Evolutionary conservation across 1,284 basidiomycete species (phyloP), one percentile per base, ranked within the genome.

Genomic region (Apiotrichum sp.): DNA sequence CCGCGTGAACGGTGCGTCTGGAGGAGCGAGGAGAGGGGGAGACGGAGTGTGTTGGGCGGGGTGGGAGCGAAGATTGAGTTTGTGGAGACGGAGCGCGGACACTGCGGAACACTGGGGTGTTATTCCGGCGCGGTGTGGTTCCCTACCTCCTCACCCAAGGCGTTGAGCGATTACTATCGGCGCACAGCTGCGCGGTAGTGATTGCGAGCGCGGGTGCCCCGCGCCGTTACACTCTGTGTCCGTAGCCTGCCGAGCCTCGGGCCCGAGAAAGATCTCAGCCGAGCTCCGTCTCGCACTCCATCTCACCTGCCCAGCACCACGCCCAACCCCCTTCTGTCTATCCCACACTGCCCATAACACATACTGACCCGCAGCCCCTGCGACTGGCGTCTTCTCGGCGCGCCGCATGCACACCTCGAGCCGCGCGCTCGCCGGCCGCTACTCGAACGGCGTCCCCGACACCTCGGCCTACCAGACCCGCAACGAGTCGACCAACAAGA

Each of bases 391-490:
- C 60, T 75, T 78, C 66, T 79, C 80, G 76, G 22, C 42, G 34
- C 84, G 84, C 65, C 67, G 69, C 66, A 62, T 79, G 62, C 72
- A 72, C 62, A 88, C 89, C 69, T 75, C 71, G 60, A 44, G 65
- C 80, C 82, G 55, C 77, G 79, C 63, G 77, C 77, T 66, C 58
- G 62, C 66, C 56, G 57, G 63, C 59, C 58, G 65, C 61, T 57
- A 62, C 47, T 63, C 72, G 57, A 74, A 85, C 53, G 80, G 89
- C 63, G 89, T 96, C 31, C 95, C 96, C 65, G 87, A 98, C 81
- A 93, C 89, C 74, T 83, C 84, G 55, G 78, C 83, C 47, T 98
- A 98, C 81, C 85, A 87, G 66, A 81, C 87, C 51, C 81, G 83
- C 71, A 73, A 72, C 65, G 82, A 85, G 63, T 80, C 84, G 47